Evolutionary conservation across 2,329 filamentous ascomycete species (phyloP), one percentile per base, ranked within the genome.

Genomic region (Sclerotinia sclerotiorum): DNA sequence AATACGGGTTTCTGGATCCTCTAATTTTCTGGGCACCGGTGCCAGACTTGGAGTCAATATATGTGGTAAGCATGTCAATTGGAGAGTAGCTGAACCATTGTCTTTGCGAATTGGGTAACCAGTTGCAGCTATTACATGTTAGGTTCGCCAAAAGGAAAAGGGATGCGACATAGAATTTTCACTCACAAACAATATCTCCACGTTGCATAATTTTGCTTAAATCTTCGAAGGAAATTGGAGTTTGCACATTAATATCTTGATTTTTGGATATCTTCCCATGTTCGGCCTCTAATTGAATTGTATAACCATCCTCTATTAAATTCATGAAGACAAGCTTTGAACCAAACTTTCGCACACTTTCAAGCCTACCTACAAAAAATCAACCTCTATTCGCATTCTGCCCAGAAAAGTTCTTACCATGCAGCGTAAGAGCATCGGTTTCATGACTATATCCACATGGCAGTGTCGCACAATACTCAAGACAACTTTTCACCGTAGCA

Each of bases 251-350:
- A 48, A 49, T 27, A 49, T 62, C 44, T 49, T 62, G 60, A 70
- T 83, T 85, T 69, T 83, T 83, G 73, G 89, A 83, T 13, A 62
- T 62, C 60, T 39, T 39, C 24, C 60, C 60, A 51, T 29, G 39
- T 79, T 91, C 91, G 78, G 91, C 85, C 81, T 97, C 88, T 70
- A 89, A 84, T 80, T 99, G 95, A 46, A 96, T 79, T 72, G 84
- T 86, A 73, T 87, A 81, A 68, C 88, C 90, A 76, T 92, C 88
- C 78, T 93, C 88, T 73, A 88, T 83, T 62, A 98, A 81, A 79
- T 95, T 91, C 73, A 97, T 79, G 79, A 99, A 99, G 71, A 93
- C 83, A 74, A 99, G 87, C 79, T 91, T 92, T 74, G 87, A 89
- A 73, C 94, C 89, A 8, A 42, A 19, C 42, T 27, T 67, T 88